Conservation (phyloP, 768 basidiomycete genomes). For the Boletus patriciae region DNA sequence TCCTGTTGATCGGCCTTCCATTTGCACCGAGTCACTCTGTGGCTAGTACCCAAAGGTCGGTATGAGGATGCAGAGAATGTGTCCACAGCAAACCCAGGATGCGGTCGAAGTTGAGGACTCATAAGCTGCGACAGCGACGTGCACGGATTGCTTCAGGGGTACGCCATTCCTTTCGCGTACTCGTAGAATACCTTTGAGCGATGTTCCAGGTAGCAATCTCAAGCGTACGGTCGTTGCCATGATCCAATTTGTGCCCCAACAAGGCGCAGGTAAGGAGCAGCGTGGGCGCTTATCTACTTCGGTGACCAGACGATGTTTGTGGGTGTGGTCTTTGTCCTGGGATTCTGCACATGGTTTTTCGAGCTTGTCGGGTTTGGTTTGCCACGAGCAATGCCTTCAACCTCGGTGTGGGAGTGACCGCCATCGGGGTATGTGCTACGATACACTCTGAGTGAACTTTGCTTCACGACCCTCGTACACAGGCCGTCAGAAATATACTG, state of each 20-base stretch:
- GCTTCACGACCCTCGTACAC: background rate
- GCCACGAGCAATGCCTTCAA: conserved; percentile 24
- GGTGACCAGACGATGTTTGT: background rate
- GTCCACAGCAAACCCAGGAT: conserved; percentile 23
- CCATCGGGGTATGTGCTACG: conserved; percentile 18
- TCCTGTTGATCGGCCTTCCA: conserved; percentile 11
- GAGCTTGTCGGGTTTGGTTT: conserved; percentile 37
- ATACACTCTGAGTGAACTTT: background rate
- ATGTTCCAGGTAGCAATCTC: conserved; percentile 14
- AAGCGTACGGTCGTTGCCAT: conserved; percentile 25
- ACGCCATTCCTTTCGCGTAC: too few relatives aligned
- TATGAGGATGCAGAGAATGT: conserved; percentile 20
- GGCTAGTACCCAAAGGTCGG: conserved; percentile 12
- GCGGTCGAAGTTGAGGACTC: too few relatives aligned
- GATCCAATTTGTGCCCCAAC: conserved; percentile 30
- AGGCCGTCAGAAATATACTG: conserved; percentile 24
- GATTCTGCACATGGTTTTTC: conserved; percentile 34
- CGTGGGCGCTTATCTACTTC: background rate
- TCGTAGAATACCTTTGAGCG: background rate
- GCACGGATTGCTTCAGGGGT: too few relatives aligned
- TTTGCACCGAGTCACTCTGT: too few relatives aligned
- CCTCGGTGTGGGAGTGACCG: conserved; percentile 21
- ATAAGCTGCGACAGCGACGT: too few relatives aligned
- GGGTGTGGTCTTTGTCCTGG: conserved; percentile 28
- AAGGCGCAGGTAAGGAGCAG: conserved; percentile 16